Conservation (phyloP, 1,139 yeast species). For the Candida sp. region DNA sequence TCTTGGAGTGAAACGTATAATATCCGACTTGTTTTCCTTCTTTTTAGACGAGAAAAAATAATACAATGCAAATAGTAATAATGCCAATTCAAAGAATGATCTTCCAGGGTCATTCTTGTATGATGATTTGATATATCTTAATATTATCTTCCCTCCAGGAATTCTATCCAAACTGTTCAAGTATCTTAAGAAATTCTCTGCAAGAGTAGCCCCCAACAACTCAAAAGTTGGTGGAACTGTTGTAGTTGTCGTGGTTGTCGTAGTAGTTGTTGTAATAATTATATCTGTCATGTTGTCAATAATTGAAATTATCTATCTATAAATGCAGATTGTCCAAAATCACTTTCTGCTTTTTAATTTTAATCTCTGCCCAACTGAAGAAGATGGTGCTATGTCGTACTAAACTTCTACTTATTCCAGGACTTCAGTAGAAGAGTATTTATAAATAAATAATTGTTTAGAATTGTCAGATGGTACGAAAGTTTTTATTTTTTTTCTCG, state of each 20-base stretch:
- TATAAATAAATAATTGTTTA: no score
- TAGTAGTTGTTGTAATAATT: conserved; percentile 12
- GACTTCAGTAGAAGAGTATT: no score
- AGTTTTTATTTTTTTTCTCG: background rate
- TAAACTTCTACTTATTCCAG: no score
- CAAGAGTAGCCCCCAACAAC: conserved; percentile 29
- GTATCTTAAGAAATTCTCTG: conserved; percentile 33
- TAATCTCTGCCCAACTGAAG: no score
- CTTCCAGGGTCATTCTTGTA: conserved; percentile 94
- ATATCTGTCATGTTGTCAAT: background rate
- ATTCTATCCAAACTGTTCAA: conserved; percentile 37
- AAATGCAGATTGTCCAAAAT: no score
- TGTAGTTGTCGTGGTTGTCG: conserved; percentile 24
- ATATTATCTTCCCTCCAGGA: conserved; percentile 81
- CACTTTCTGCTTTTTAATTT: no score
- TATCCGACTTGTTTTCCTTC: conserved; percentile 72
- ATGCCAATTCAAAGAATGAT: conserved; percentile 73
- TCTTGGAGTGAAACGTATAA: conserved; percentile 55
- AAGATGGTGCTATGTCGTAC: no score
- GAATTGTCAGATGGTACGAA: background rate
- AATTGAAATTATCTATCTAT: no score
- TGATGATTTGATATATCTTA: conserved; percentile 81
- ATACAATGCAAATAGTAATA: conserved; percentile 80
- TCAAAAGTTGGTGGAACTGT: conserved; percentile 40
- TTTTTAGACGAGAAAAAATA: conserved; percentile 83